A percentile compares a stretch with the other conserved stretches of the same genome.
phyloP scores from a whole-genome alignment of 2,329 filamentous ascomycete species.

The Alternaria infectoria region DNA sequence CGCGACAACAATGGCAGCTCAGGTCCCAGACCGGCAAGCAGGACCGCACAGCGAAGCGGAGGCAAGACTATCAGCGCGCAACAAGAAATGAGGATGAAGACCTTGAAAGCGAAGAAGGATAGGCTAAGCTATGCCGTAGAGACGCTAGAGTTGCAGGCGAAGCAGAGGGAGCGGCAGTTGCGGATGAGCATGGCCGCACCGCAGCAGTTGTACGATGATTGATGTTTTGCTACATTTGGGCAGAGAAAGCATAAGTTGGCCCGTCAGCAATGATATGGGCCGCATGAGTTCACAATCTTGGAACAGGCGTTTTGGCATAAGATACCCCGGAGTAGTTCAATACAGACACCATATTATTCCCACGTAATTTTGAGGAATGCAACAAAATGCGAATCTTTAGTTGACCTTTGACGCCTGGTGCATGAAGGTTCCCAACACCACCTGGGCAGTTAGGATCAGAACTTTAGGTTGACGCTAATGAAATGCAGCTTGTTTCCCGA shows the following conservation, averaged over 20 bases:
- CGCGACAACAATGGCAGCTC: constrained; percentile 37
- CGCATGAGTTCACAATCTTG: background rate
- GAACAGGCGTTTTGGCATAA: constrained; percentile 34
- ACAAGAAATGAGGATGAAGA: constrained; percentile 66
- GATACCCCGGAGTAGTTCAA: constrained; percentile 31
- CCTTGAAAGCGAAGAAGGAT: constrained; percentile 81
- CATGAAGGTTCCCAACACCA: background rate
- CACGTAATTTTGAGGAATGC: background rate
- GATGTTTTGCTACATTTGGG: background rate
- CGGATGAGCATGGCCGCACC: constrained; percentile 73
- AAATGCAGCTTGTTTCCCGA: background rate
- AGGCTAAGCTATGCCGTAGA: constrained; percentile 86
- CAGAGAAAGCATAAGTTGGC: background rate
- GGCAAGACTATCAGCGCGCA: constrained; percentile 50
- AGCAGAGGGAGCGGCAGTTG: constrained; percentile 74
- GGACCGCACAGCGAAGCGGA: constrained; percentile 29
- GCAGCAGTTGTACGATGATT: constrained; percentile 47
- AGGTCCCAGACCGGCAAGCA: constrained; percentile 31
- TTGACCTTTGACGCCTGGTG: background rate
- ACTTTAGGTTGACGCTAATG: background rate
- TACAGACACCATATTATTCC: background rate
- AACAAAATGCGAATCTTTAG: background rate
- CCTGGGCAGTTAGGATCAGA: background rate
- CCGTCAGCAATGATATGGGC: background rate
- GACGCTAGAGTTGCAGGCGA: constrained; percentile 82